phyloP scores from a whole-genome alignment of 1,284 basidiomycete genomes.

The Moesziomyces sp. region DNA sequence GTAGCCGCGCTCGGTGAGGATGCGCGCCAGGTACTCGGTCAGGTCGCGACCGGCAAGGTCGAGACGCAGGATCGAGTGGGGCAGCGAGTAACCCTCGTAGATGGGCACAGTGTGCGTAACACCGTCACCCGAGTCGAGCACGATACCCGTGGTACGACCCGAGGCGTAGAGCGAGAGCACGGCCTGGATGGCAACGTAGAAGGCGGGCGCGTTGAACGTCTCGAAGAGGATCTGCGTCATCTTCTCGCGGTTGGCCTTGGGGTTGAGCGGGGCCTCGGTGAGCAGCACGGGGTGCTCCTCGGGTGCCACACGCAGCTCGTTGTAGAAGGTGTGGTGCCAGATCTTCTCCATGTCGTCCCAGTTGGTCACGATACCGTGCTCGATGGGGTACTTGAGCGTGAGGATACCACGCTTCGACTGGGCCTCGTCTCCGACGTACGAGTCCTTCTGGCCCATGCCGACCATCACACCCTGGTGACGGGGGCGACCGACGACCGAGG shows the following conservation, averaged over 20 bases:
- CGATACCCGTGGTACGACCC: conserved; percentile 91
- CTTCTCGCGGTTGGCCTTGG: conserved; percentile 94
- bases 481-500: conserved; percentile 84
- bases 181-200: conserved; percentile 93
- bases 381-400: conserved; percentile 77
- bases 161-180: conserved; percentile 92
- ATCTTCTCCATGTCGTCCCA: conserved; percentile 73
- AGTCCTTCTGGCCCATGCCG: conserved; percentile 70
- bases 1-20: conserved; percentile 92
- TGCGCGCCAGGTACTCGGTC: conserved; percentile 89
- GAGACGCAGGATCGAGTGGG: conserved; percentile 92
- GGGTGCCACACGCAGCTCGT: conserved; percentile 71
- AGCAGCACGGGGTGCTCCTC: conserved; percentile 94
- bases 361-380: conserved; percentile 85
- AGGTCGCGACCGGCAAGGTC: conserved; percentile 95
- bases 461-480: conserved; percentile 93
- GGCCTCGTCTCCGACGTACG: conserved; percentile 78
- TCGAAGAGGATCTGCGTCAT: conserved; percentile 99
- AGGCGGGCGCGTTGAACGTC: conserved; percentile 92
- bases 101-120: conserved; percentile 93
- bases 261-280: conserved; percentile 94
- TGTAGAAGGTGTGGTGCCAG: conserved; percentile 69
- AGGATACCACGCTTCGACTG: conserved; percentile 96
- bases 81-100: conserved; percentile 93
- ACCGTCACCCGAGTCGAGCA: conserved; percentile 92